phyloP scores from a whole-genome alignment of 805 yeast species.

The Cyberlindnera subsufficiens region DNA sequence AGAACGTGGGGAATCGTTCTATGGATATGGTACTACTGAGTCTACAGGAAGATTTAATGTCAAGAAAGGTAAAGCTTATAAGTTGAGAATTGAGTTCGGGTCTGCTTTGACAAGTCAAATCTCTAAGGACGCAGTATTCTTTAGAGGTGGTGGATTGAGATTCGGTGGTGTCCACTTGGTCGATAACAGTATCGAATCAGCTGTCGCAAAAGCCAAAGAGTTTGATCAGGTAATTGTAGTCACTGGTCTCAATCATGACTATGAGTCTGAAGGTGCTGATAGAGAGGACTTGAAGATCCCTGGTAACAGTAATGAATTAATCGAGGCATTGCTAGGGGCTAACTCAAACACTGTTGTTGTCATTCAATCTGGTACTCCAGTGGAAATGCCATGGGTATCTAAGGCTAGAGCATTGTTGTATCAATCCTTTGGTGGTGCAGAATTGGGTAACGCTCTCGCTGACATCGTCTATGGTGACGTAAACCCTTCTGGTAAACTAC shows the following conservation, averaged over 20 bases:
- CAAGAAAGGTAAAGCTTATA: constrained; percentile 37
- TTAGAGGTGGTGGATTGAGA: constrained; percentile 30
- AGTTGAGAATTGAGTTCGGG: constrained; percentile 43
- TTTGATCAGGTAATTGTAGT: constrained; percentile 48
- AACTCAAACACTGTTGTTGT: constrained; percentile 49
- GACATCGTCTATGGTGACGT: constrained; percentile 49
- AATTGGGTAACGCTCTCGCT: constrained; percentile 52
- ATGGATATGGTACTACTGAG: constrained; percentile 49
- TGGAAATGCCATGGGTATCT: constrained; percentile 47
- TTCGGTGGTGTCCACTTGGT: constrained; percentile 24
- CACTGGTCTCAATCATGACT: constrained; percentile 47
- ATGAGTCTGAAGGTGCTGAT: constrained; percentile 59
- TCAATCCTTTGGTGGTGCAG: constrained; percentile 55
- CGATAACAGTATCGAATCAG: constrained; percentile 19
- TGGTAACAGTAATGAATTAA: constrained; percentile 37
- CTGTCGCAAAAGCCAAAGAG: constrained; percentile 34
- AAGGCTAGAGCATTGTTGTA: constrained; percentile 40
- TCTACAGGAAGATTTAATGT: constrained; percentile 30
- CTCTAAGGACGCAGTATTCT: constrained; percentile 18
- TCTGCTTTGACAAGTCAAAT: constrained; percentile 32
- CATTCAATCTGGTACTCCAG: constrained; percentile 58
- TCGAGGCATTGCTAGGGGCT: constrained; percentile 37
- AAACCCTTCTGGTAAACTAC: constrained; percentile 55
- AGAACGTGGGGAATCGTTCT: constrained; percentile 42
- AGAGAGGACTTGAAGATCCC: constrained; percentile 47